Conservation (phyloP, 2,329 filamentous ascomycete species). For the Monosporascus cannonballus region DNA sequence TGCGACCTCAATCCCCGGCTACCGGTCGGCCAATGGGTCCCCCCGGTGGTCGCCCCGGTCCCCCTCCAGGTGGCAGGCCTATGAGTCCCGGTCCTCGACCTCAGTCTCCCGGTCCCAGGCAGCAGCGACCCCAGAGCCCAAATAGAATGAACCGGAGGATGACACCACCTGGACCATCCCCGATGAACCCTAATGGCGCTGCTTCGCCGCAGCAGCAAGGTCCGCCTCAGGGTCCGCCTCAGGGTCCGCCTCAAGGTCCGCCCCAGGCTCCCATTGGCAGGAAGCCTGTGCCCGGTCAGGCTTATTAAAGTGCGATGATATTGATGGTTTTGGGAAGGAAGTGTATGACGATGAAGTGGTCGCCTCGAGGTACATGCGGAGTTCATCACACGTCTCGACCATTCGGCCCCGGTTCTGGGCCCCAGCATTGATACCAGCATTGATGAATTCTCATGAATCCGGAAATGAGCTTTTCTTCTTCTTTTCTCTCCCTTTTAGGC, state of each 20-base stretch:
- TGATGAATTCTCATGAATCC: slow-evolving; percentile 24
- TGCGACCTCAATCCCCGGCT: slow-evolving; percentile 32
- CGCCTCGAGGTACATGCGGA: not conserved
- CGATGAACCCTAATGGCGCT: slow-evolving; percentile 36
- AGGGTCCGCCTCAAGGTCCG: slow-evolving; percentile 24
- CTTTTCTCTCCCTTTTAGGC: slow-evolving; percentile 10
- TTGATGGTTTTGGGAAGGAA: not conserved
- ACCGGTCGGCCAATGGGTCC: slow-evolving; percentile 27
- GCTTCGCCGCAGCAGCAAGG: slow-evolving; percentile 21
- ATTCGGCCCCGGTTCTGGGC: slow-evolving; percentile 3
- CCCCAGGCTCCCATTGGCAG: slow-evolving; percentile 30
- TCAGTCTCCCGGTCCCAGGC: slow-evolving; percentile 38
- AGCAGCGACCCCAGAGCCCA: slow-evolving; percentile 35
- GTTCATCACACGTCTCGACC: not conserved
- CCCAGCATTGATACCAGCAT: slow-evolving; percentile 11
- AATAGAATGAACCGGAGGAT: slow-evolving; percentile 33
- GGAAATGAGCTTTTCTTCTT: slow-evolving; percentile 10
- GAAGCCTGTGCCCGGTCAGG: slow-evolving; percentile 53
- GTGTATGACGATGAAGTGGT: slow-evolving; percentile 1
- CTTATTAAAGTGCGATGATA: slow-evolving; percentile 29
- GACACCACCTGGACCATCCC: slow-evolving; percentile 39
- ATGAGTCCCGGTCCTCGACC: slow-evolving; percentile 31
- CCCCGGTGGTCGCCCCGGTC: slow-evolving; percentile 11
- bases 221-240: slow-evolving; percentile 33
- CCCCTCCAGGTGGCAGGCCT: slow-evolving; percentile 18